A percentile compares a stretch with the other conserved stretches of the same genome.
These are phyloP conservation scores for Salvia hispanica DNA, from an alignment of 257 asterid species.

Conservation along the genomic window DNA sequence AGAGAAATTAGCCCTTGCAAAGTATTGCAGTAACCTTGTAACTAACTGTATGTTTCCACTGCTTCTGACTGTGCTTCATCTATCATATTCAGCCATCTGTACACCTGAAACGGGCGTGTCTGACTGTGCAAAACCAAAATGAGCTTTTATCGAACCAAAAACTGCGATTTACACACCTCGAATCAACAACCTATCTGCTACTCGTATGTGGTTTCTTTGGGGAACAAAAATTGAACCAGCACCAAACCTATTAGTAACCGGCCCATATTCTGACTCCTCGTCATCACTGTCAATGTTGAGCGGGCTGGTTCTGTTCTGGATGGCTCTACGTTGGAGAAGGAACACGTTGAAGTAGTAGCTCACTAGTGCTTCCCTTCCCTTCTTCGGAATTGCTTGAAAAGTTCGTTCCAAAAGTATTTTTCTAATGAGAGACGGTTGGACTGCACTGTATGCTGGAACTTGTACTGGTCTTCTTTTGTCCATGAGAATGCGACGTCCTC, in stretches of 20 bases:
- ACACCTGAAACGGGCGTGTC: constrained; percentile 20
- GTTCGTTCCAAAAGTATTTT: constrained; percentile 55
- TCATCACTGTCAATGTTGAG: constrained; percentile 70
- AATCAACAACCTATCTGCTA: constrained; percentile 30
- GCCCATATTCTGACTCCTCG: constrained; percentile 61
- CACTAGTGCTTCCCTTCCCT: constrained; percentile 56
- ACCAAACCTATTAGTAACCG: constrained; percentile 55
- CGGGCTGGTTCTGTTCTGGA: constrained; percentile 61
- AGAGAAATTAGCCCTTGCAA: constrained; percentile 18
- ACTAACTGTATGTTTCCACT: constrained; percentile 25
- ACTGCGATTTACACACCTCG: constrained; percentile 47
- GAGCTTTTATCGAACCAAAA: constrained; percentile 25
- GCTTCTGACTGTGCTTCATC: constrained; percentile 6
- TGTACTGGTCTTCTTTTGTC: constrained; percentile 53
- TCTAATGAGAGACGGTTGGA: constrained; percentile 44
- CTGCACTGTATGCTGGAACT: constrained; percentile 46
- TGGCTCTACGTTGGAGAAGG: constrained; percentile 57
- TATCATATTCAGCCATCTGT: constrained; percentile 1
- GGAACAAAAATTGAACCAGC: constrained; percentile 69
- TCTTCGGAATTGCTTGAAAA: constrained; percentile 44
- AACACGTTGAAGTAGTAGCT: constrained; percentile 70
- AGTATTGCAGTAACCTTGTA: constrained; percentile 29
- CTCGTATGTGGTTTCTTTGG: constrained; percentile 55
- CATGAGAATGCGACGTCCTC: constrained; percentile 57
- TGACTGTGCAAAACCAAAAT: not conserved